Base-by-base conservation (phyloP, 495 filamentous ascomycete genomes). In the Viridothelium virens region DNA sequence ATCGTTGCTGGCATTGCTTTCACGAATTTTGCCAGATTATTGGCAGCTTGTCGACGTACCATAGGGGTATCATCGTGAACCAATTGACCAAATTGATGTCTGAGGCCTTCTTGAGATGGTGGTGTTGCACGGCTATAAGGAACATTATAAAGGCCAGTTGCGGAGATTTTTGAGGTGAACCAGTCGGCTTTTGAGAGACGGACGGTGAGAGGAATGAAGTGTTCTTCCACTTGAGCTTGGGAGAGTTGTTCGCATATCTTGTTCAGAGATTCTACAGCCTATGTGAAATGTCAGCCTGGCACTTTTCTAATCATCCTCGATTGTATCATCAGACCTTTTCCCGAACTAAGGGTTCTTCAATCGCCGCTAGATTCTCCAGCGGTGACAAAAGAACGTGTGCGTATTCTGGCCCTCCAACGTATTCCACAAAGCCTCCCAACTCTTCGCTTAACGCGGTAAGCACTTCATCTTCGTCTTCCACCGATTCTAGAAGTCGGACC, bases 81-180 rank as follows among this genome's bases (percentile, higher is more conserved):
- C 46, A 98, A 84, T 67, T 88, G 86, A 44, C 88, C 87, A 70
- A 96, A 98, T 71, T 96, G 89, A 77, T 92, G 87, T 75, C 94
- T 85, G 25, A 98, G 85, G 66, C 83, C 87, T 78, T 96, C 91
- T 76, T 97, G 95, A 68, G 89, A 85, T n/a, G 86, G 79, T 14
- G 86, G 83, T 16, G 89, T 85, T 63, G 93, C 90, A 80, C 93
- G 96, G 64, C 83, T 86, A 83, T 98, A 98, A 67, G 94, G 93
- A 56, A 87, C 83, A 71, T 88, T 92, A 78, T 93, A 97, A 48
- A 98, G 89, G 59, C 93, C 94, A 69, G 94, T 95, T 7, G 92
- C 94, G 14, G 94, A 98, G 63, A 98, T 94, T 78, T 97, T 98
- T 67, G 95, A 97, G 38, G 94, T 98, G 74, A 98, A 98, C 94